Base-by-base conservation (phyloP, 1,284 basidiomycete genomes). In the Leccinum fuscescens region DNA sequence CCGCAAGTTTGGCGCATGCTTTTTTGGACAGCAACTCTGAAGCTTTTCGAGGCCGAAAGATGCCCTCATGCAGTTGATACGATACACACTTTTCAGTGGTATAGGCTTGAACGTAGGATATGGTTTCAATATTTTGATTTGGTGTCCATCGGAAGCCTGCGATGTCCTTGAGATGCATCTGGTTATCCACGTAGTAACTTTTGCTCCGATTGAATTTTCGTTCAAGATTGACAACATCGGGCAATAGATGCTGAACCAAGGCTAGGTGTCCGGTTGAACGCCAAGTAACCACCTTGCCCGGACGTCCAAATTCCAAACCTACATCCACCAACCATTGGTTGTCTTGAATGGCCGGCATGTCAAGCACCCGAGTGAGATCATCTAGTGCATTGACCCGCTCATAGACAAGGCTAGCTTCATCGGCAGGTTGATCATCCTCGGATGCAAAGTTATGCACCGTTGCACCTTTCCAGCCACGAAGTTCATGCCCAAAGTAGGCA, bases 401-500 rank as follows among this genome's bases (percentile, higher is more conserved):
- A 4, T 61, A 39, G 3, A 4, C 17, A 12, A 24, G 4, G 4
- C 24, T 29, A 15, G 24, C 22, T 17, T 5, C 42, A 44, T 3
- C 24, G 6, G 3, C 6, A 8, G 31, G 7, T 7, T 44, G n/a
- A 20, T 37, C 24, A 20, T 37, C 24, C 12, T 55, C 37, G 11
- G 27, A 6, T 55, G 46, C 29, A 12, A 53, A 15, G 12, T 63
- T 54, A 3, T 67, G 65, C 2, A 58, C 46, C 0, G 50, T 67
- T 0, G 46, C 57, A 0, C 3, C 56, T 22, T 62, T 66, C 60
- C 60, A 65, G 5, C 65, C 57, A 3, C 29, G 33, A 1, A 66
- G 39, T 37, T 66, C 60, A 29, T 66, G 65, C 1, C 27, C 56
- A 27, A 66, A 66, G n/a, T 67, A 65, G 0, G 65, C 55, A 20